Evolutionary conservation across 257 asterid genomes (phyloP).

Genomic region (Apocynum venetum): DNA sequence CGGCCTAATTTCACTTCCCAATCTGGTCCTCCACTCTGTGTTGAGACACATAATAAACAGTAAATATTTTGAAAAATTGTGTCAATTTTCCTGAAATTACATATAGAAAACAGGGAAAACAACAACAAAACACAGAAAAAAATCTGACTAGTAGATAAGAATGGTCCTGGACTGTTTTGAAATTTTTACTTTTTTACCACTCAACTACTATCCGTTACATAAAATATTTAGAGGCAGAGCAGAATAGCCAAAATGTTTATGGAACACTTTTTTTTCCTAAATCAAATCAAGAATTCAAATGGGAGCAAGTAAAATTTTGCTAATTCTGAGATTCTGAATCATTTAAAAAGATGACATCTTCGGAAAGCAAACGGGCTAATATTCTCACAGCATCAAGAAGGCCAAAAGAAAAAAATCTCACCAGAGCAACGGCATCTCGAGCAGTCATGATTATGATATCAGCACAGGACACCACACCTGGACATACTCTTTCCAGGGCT

Average conservation of each 20-base stretch:
- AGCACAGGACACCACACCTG: slow-evolving; percentile 85
- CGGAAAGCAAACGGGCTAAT: not conserved
- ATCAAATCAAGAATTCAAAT: not conserved
- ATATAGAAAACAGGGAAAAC: not conserved
- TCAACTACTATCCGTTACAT: not conserved
- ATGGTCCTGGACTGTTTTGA: not conserved
- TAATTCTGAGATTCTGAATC: not conserved
- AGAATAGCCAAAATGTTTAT: not conserved
- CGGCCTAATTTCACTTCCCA: slow-evolving; percentile 92
- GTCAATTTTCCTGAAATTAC: not conserved
- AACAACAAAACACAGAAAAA: no score
- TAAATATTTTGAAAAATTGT: not conserved
- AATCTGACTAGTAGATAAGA: not conserved
- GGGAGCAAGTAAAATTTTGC: not conserved
- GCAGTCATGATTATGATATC: slow-evolving; percentile 88
- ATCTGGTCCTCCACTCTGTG: slow-evolving; percentile 83
- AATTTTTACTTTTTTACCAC: not conserved
- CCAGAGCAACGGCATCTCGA: slow-evolving; percentile 90
- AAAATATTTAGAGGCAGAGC: not conserved
- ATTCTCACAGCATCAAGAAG: not conserved
- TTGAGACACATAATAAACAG: not conserved
- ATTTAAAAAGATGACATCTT: not conserved
- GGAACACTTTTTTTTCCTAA: not conserved
- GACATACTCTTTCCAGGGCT: slow-evolving; percentile 64
- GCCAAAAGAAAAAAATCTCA: slow-evolving; percentile 15